A percentile compares a stretch with the other conserved stretches of the same genome.
Conservation (phyloP, 345 rosid genomes). For the Excoecaria cochinchinensis region DNA sequence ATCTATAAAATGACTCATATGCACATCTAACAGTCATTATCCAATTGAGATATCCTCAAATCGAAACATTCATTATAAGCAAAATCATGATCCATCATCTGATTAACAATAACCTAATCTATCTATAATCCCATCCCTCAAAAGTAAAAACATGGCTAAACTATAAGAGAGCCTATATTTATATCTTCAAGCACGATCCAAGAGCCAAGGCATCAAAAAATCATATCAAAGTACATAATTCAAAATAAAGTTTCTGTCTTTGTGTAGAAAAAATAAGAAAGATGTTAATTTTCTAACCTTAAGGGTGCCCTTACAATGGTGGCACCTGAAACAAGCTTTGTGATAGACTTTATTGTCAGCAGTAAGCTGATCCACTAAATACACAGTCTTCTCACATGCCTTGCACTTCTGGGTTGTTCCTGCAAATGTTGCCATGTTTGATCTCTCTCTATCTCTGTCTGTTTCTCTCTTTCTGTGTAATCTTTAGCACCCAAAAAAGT, state of each 20-base stretch:
- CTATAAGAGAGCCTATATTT: background rate
- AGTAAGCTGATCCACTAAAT: slow-evolving; percentile 49
- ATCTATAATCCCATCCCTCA: background rate
- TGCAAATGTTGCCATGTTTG: slow-evolving; percentile 41
- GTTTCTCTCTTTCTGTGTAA: background rate
- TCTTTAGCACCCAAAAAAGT: background rate
- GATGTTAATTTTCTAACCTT: slow-evolving; percentile 23
- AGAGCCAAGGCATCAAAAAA: background rate
- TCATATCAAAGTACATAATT: background rate
- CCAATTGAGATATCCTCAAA: background rate
- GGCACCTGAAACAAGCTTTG: slow-evolving; percentile 52
- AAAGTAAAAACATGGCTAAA: background rate
- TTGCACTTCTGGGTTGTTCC: slow-evolving; percentile 56
- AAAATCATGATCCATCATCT: slow-evolving; percentile 18
- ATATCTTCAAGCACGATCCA: background rate
- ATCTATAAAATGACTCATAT: background rate
- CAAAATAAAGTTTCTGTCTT: background rate
- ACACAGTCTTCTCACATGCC: slow-evolving; percentile 53
- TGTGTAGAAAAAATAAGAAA: background rate
- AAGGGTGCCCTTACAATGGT: slow-evolving; percentile 53
- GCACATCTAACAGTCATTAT: background rate
- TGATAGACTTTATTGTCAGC: slow-evolving; percentile 47
- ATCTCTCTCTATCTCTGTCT: background rate
- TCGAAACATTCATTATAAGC: slow-evolving; percentile 1
- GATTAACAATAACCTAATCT: background rate